Evolutionary conservation across 2,329 filamentous ascomycete genomes (phyloP).

Genomic region (Pseudogymnoascus sp.): DNA sequence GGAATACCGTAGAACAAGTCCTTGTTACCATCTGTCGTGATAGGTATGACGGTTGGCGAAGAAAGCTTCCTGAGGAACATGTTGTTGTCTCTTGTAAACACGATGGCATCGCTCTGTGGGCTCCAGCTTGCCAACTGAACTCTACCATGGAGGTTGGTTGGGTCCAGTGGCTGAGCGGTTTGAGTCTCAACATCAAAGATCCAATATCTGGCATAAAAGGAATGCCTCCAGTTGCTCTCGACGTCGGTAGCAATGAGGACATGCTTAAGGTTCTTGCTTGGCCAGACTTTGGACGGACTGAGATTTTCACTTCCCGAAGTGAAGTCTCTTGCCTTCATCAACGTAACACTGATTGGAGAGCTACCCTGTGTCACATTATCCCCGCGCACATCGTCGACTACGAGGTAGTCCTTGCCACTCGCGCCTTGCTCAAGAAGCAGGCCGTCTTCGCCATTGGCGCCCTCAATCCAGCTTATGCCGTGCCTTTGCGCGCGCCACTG

Average conservation of each 20-base stretch:
- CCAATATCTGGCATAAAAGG: constrained; percentile 79
- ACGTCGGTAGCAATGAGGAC: constrained; percentile 71
- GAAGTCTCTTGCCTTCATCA: constrained; percentile 67
- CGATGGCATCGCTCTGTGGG: constrained; percentile 74
- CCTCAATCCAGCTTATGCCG: constrained; percentile 68
- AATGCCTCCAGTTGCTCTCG: constrained; percentile 81
- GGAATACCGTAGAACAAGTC: constrained; percentile 93
- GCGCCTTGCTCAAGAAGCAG: constrained; percentile 67
- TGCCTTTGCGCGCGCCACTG: constrained; percentile 57
- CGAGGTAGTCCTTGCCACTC: constrained; percentile 61
- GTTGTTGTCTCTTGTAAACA: constrained; percentile 89
- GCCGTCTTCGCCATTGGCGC: constrained; percentile 71
- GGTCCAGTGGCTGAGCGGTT: constrained; percentile 67
- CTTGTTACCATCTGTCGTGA: constrained; percentile 79
- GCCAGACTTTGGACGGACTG: constrained; percentile 55
- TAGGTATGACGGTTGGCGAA: constrained; percentile 37
- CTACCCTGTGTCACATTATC: constrained; percentile 37
- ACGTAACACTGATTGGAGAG: constrained; percentile 48
- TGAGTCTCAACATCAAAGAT: constrained; percentile 84
- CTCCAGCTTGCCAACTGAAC: constrained; percentile 88
- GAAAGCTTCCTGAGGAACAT: constrained; percentile 67
- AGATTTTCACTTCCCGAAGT: constrained; percentile 47
- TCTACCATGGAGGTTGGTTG: constrained; percentile 51
- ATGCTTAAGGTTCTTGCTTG: constrained; percentile 76
- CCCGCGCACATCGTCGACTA: constrained; percentile 76